Conservation (phyloP, 2,329 filamentous ascomycete species). For the Diplodia seriata region DNA sequence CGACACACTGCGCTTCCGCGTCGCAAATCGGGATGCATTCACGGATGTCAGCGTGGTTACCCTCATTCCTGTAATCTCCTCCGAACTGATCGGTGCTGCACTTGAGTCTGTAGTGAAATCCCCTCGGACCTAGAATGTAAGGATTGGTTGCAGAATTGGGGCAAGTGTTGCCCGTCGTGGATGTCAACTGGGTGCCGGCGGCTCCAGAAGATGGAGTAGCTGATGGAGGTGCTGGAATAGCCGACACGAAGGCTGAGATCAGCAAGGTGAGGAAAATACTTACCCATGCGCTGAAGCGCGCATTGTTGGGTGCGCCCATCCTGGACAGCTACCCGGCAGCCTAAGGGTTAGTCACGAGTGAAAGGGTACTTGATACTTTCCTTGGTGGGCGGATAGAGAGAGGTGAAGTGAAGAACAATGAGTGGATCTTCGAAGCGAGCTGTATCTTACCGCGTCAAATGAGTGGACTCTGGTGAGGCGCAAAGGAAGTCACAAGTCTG, state of each 20-base stretch:
- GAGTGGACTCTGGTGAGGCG: background rate
- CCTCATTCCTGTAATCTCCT: background rate
- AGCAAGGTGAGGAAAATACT: constrained; percentile 9
- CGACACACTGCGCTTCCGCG: background rate
- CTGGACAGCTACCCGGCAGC: constrained; percentile 8
- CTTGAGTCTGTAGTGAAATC: constrained; percentile 18
- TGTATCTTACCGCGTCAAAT: background rate
- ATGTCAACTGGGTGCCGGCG: background rate
- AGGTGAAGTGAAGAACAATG: background rate
- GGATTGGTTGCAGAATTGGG: background rate
- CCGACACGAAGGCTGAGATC: background rate
- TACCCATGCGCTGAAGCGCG: constrained; percentile 19
- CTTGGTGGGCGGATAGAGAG: background rate
- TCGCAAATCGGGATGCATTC: constrained; percentile 6
- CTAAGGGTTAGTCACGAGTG: constrained; percentile 6
- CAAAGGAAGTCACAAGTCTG: background rate
- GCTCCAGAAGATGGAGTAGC: background rate
- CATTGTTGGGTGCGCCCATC: constrained; percentile 14
- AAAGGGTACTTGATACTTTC: background rate
- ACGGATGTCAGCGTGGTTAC: background rate
- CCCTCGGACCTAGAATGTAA: background rate
- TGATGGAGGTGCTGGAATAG: background rate
- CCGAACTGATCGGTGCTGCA: constrained; percentile 9
- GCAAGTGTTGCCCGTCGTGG: background rate
- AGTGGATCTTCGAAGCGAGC: background rate